A percentile compares a stretch with the other conserved stretches of the same genome.
Evolutionary conservation across 2,329 filamentous ascomycete species (phyloP).

Genomic region (Akanthomyces lecanii): DNA sequence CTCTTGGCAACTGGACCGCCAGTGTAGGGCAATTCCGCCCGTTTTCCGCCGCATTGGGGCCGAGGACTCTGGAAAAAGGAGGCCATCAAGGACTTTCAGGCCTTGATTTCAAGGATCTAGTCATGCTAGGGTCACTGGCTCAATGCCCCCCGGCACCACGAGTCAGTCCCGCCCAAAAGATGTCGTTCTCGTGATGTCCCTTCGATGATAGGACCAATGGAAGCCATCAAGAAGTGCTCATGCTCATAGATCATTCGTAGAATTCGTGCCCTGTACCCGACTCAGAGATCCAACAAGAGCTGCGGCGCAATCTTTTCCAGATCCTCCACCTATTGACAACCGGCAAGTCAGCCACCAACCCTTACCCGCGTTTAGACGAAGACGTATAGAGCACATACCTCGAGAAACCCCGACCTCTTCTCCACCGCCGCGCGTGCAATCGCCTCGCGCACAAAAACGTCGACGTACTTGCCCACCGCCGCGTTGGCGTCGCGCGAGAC

Average conservation of each 20-base stretch:
- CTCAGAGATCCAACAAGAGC: slow-evolving; percentile 77
- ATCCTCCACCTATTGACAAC: slow-evolving; percentile 65
- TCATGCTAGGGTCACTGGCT: not conserved
- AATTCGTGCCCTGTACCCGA: not conserved
- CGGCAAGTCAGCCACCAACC: not conserved
- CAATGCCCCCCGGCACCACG: not conserved
- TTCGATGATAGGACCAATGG: not conserved
- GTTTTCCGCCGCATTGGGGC: not conserved
- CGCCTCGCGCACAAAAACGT: slow-evolving; percentile 86
- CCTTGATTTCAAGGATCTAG: not conserved
- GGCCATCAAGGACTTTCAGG: too few relatives aligned
- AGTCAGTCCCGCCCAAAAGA: not conserved
- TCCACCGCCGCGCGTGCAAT: slow-evolving; percentile 74
- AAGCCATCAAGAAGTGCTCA: not conserved
- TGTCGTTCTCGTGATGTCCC: too few relatives aligned
- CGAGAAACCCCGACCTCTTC: slow-evolving; percentile 65
- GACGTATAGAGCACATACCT: slow-evolving; percentile 45
- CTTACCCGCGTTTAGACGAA: not conserved
- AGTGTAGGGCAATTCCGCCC: not conserved
- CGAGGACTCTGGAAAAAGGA: too few relatives aligned
- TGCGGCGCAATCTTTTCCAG: slow-evolving; percentile 84
- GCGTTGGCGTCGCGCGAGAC: slow-evolving; percentile 74
- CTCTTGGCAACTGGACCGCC: not conserved
- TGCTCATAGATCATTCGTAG: not conserved
- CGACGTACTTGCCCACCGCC: slow-evolving; percentile 78